These are phyloP conservation scores for Hanseniaspora valbyensis DNA, from an alignment of 805 yeast genomes.

Conservation along the genomic window DNA sequence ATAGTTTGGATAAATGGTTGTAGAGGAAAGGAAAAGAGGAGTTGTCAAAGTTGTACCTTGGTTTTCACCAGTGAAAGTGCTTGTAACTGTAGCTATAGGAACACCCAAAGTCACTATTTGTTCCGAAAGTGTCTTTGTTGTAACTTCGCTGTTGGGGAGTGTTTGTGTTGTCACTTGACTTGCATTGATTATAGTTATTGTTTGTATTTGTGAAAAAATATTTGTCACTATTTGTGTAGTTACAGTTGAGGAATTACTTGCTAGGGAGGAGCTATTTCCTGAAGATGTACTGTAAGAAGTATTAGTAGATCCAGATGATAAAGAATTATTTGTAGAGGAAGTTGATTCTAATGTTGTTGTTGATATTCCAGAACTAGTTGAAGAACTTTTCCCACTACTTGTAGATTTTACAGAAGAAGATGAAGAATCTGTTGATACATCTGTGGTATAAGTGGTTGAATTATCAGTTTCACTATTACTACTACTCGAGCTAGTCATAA, in stretches of 20 bases:
- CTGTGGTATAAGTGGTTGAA: too few relatives aligned
- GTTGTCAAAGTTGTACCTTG: constrained; percentile 3
- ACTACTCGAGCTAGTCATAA: too few relatives aligned
- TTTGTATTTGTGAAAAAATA: constrained; percentile 6
- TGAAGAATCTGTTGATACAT: too few relatives aligned
- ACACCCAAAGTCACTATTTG: constrained; percentile 13
- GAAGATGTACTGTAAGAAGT: too few relatives aligned
- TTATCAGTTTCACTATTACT: too few relatives aligned
- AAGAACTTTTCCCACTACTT: too few relatives aligned
- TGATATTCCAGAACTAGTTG: too few relatives aligned
- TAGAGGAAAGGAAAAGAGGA: constrained; percentile 3
- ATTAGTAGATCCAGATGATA: too few relatives aligned
- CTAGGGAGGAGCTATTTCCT: neutral
- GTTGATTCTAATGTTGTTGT: neutral
- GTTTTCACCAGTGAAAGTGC: neutral
- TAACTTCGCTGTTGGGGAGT: constrained; percentile 13
- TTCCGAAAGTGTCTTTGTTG: constrained; percentile 10
- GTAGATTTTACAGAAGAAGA: neutral
- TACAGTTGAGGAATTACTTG: neutral
- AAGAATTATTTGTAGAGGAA: too few relatives aligned
- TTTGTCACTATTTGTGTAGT: constrained; percentile 10
- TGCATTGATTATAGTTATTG: constrained; percentile 4
- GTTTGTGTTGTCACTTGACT: constrained; percentile 13
- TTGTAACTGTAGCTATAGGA: constrained; percentile 10
- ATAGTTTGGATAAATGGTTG: constrained; percentile 9